Evolutionary conservation across 75 land plant genomes (phyloP).

Genomic region (Sequoia sempervirens): DNA sequence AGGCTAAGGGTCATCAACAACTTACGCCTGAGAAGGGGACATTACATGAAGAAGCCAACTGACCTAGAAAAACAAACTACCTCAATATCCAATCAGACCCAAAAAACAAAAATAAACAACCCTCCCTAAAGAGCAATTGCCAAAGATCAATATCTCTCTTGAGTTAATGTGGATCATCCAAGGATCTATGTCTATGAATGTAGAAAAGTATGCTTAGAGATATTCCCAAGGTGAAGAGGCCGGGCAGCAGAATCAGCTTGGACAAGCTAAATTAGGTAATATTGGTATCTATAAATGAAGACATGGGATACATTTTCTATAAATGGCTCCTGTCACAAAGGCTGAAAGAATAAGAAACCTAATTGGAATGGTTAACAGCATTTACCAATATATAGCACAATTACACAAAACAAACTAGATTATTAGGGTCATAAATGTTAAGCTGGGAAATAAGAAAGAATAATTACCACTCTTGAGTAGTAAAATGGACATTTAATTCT

Average conservation of each 20-base stretch:
- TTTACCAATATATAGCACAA: not conserved
- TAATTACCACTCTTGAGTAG: not conserved
- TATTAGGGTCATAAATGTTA: not conserved
- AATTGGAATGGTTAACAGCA: not conserved
- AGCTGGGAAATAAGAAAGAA: not conserved
- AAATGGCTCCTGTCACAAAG: not conserved
- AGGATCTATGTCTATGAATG: not conserved
- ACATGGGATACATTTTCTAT: not conserved
- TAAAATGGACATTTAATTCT: not conserved
- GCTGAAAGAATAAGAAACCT: not conserved
- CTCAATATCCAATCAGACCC: not conserved
- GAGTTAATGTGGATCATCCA: not conserved
- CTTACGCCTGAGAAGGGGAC: too few species aligned
- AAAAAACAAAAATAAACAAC: not conserved
- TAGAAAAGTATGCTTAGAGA: not conserved
- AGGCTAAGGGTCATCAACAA: too few species aligned
- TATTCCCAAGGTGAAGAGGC: not conserved
- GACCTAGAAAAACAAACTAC: not conserved
- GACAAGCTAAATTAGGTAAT: not conserved
- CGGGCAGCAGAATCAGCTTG: not conserved
- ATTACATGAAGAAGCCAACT: not conserved
- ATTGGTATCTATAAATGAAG: not conserved
- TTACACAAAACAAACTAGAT: not conserved
- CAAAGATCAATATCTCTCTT: not conserved
- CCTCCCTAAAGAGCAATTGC: not conserved